These are phyloP conservation scores for Phaeotremella fagi DNA, from an alignment of 768 basidiomycete species.

Conservation along the genomic window DNA sequence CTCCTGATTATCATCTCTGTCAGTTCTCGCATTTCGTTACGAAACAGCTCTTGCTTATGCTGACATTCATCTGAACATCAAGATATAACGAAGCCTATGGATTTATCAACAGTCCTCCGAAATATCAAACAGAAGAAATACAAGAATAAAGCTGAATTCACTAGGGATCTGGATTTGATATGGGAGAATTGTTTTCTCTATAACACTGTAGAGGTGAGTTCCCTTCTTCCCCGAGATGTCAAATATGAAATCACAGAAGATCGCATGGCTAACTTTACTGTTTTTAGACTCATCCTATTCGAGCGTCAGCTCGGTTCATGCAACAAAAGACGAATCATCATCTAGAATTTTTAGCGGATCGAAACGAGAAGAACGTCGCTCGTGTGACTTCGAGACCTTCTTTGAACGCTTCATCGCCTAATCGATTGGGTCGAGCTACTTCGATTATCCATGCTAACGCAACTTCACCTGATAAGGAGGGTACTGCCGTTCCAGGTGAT, in stretches of 20 bases:
- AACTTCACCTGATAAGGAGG: background rate
- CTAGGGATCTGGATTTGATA: slow-evolving; percentile 88
- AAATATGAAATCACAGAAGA: background rate
- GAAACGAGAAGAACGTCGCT: slow-evolving; percentile 55
- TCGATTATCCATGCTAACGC: background rate
- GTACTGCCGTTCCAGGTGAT: slow-evolving; percentile 7
- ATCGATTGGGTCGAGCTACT: background rate
- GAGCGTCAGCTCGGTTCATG: slow-evolving; percentile 72
- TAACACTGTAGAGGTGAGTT: slow-evolving; percentile 78
- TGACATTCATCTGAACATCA: slow-evolving; percentile 40
- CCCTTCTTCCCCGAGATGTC: background rate
- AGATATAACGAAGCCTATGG: slow-evolving; percentile 97
- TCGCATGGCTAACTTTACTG: background rate
- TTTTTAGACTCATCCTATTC: slow-evolving; percentile 76
- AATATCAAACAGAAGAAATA: slow-evolving; percentile 88
- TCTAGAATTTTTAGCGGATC: slow-evolving; percentile 82
- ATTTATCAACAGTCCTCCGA: slow-evolving; percentile 84
- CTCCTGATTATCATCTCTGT: slow-evolving; percentile 92
- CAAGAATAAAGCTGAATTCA: slow-evolving; percentile 90
- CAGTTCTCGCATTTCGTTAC: too few relatives aligned
- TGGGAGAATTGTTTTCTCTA: slow-evolving; percentile 94
- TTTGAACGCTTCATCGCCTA: slow-evolving; percentile 1
- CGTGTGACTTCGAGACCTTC: slow-evolving; percentile 14
- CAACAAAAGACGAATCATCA: slow-evolving; percentile 78
- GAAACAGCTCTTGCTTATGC: slow-evolving; percentile 10